Base-by-base conservation (phyloP, 495 filamentous ascomycete species). In the Cercophora samala region DNA sequence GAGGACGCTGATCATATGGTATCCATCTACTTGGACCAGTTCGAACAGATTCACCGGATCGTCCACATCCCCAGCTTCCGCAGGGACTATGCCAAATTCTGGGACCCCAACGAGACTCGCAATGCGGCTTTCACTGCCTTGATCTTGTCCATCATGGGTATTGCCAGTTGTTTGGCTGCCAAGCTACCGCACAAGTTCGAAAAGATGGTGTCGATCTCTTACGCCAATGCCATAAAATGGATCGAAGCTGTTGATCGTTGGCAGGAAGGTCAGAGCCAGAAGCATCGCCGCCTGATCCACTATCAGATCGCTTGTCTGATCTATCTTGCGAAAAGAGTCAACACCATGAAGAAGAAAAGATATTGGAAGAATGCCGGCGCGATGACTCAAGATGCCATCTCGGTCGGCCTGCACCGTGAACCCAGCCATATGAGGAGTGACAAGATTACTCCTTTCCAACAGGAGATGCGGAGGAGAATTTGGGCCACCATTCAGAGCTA, bases 401-500 rank as follows among this genome's bases (percentile, higher is more conserved):
- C 78, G 9, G 85, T 87, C 69, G 87, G 86, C 0, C 74, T 88
- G 3, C 84, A 89, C 67, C 71, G 83, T 8, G 84, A 87, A 51
- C 82, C 84, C 0, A 71, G 70, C 61, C 69, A 72, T 65, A 73
- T 78, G 62, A 46, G 26, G 25, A 69, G 69, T 37, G 70, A 70
- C 62, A 75, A 73, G 46, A 74, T 77, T 29, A 76, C 74, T 9
- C 70, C 72, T n/a, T 89, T 87, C 70, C 85, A 83, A 66, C 84
- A 84, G 69, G 88, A 90, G 73, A 87, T 89, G 86, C 82, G 87
- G 29, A 75, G 87, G 61, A 76, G 88, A 23, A 82, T 90, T n/a
- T 90, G 88, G 88, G 81, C 80, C 0, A 88, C 85, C 2, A 85
- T 89, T 23, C 74, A 86, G 66, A 85, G 86, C 72, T 81, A 86